Evolutionary conservation across 2,329 filamentous ascomycete genomes (phyloP), one percentile per base, ranked within the genome.

Genomic region (Sordariomycetes sp.): DNA sequence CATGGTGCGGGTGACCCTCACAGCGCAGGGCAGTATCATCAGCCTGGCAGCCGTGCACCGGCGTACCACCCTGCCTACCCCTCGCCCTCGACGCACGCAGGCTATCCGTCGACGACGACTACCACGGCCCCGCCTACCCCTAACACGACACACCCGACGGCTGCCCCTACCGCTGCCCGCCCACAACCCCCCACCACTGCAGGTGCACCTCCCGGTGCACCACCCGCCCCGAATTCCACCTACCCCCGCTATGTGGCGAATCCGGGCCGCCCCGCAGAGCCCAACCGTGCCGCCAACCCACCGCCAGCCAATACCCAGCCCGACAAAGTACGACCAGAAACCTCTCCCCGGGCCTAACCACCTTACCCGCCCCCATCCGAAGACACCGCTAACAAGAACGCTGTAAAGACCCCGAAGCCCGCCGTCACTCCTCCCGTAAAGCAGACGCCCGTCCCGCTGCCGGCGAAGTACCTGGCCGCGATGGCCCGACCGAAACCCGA

Each of bases 381-480:
- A 24, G 24, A 20, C 17, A 32, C 17, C 50, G 42, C 34, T 39
- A 54, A 54, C 34, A 17, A 28, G 20, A 8, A 36, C 32, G 25
- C 28, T 36, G 10, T 28, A 20, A 24, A 53, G 36, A 39, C 28
- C 25, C 57, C 51, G 32, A 36, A 15, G 22, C n/a, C 34, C 17
- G 22, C 28, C 17, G 22, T 22, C n/a, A 10, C 22, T n/a, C 53
- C 52, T 5, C 71, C 71, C 24, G 62, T 67, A 15, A 75, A 74
- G 61, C 65, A 75, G 57, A 74, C 73, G 1, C 73, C 73, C 2
- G 73, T 76, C 5, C 73, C 73, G 12, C 61, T 76, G 10, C 73
- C 73, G 1, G 69, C 72, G 5, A 72, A 73, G 57, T 73, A 66
- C 63, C 54, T 68, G 10, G 55, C 55, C 15, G 55, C 48, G 17